Percentiles rank a stretch among this genome's conserved stretches.
Conservation (phyloP, 306 rosid genomes). For the Amphicarpaea edgeworthii region DNA sequence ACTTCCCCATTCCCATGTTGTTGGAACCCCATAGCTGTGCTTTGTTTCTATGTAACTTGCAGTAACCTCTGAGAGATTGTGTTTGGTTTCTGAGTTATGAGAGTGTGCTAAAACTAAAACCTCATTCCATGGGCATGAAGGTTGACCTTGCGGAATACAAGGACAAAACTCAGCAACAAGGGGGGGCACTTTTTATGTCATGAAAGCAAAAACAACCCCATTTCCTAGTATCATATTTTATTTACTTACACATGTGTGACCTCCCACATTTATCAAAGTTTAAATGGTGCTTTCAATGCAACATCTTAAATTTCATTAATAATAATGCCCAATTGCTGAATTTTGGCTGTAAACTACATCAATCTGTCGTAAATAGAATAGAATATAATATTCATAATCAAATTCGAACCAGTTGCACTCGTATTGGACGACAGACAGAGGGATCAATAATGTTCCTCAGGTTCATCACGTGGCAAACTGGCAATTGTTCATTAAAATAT, state of each 20-base stretch:
- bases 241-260: background rate
- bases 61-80: conserved; percentile 1
- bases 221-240: background rate
- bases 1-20: conserved; percentile 61
- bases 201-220: conserved; percentile 34
- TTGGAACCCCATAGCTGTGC: conserved; percentile 59
- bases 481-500: background rate
- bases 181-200: conserved; percentile 31
- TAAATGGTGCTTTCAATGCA: conserved; percentile 45
- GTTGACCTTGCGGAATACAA: background rate
- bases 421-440: too few species aligned
- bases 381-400: background rate
- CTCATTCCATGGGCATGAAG: conserved; percentile 13
- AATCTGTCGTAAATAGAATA: too few species aligned
- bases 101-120: conserved; percentile 23
- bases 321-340: background rate
- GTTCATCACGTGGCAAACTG: background rate
- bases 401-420: background rate
- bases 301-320: conserved; percentile 16
- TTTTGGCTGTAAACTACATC: conserved; percentile 15
- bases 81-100: conserved; percentile 25
- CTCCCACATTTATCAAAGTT: conserved; percentile 13
- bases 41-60: background rate
- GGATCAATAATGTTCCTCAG: background rate
- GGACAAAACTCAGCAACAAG: conserved; percentile 17